These are phyloP conservation scores for Aspergillus sclerotioniger DNA, from an alignment of 495 filamentous ascomycete species.

Conservation along the genomic window DNA sequence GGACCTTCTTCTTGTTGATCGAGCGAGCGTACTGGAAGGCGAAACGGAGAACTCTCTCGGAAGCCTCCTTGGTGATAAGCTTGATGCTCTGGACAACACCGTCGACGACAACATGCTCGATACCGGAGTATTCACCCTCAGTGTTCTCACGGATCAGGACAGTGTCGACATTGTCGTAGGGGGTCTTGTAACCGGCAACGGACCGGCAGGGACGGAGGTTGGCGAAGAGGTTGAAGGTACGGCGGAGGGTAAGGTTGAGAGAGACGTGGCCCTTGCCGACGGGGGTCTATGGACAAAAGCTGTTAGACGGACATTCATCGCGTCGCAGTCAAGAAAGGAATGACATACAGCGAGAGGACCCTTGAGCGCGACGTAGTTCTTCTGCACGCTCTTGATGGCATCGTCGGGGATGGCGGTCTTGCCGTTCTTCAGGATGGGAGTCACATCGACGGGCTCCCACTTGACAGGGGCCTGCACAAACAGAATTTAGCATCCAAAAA, in stretches of 20 bases:
- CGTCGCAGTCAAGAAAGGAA: background rate
- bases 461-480: conserved; percentile 75
- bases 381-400: conserved; percentile 84
- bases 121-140: conserved; percentile 98
- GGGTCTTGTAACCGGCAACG: conserved; percentile 95
- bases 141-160: conserved; percentile 99
- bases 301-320: conserved; percentile 21
- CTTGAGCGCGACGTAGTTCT: conserved; percentile 95
- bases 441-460: conserved; percentile 97
- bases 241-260: conserved; percentile 94
- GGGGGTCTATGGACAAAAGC: conserved; percentile 64
- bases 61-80: conserved; percentile 91
- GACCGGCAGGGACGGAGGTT: conserved; percentile 97
- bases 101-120: conserved; percentile 97
- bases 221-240: conserved; percentile 99
- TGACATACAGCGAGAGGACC: conserved; percentile 86
- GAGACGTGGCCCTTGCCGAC: conserved; percentile 99
- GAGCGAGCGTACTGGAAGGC: conserved; percentile 96
- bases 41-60: conserved; percentile 89
- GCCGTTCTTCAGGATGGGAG: conserved; percentile 86
- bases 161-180: conserved; percentile 96
- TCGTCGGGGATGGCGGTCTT: conserved; percentile 87
- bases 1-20: conserved; percentile 90
- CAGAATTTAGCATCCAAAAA: conserved; percentile 21
- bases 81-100: conserved; percentile 99